Evolutionary conservation across 495 filamentous ascomycete species (phyloP), one percentile per base, ranked within the genome.

Genomic region (Lophiotrema nucula): DNA sequence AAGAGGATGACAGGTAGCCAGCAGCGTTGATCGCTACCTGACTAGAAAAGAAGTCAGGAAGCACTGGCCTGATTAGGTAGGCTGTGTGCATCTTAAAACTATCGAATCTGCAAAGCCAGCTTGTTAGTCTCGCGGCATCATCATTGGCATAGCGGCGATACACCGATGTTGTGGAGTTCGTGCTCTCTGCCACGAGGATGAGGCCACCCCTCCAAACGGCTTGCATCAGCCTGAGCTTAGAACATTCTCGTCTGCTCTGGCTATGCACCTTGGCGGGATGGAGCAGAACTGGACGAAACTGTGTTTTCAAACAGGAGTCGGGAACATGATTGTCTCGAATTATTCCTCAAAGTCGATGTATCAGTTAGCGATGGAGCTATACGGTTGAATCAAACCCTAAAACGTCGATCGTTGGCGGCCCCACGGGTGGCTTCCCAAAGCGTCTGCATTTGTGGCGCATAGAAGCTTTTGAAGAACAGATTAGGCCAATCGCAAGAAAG

Each of bases 1-100:
- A 15, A 28, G 5, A 39, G 43, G 43, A 47, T 56, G 43, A 56
- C 53, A 56, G 51, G 51, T 26, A 43, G 51, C 51, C 51, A 54
- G 15, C 2, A 24, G 25, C 33, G 53, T 39, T 26, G 53, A 56
- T 56, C 44, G 37, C 28, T 26, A 22, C 53, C 53, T 37, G 12
- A 26, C 13, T 2, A 10, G 43, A 23, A 8, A 2, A 11, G 4
- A 13, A 15, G 6, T 8, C n/a, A 6, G 3, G n/a, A 47, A 18
- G 31, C 53, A 47, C 3, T 25, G 23, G 21, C 24, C 53, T 10
- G 37, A 38, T 39, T 23, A 1, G 28, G 53, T 39, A 39, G 44
- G 12, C 44, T 56, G 44, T 18, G 28, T 41, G 31, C 43, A 22
- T 19, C n/a, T 16, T 26, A 56, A 39, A 22, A 47, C 10, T 47